Evolutionary conservation across 805 yeast species (phyloP), one percentile per base, ranked within the genome.

Genomic region (Saturnispora sanitii): DNA sequence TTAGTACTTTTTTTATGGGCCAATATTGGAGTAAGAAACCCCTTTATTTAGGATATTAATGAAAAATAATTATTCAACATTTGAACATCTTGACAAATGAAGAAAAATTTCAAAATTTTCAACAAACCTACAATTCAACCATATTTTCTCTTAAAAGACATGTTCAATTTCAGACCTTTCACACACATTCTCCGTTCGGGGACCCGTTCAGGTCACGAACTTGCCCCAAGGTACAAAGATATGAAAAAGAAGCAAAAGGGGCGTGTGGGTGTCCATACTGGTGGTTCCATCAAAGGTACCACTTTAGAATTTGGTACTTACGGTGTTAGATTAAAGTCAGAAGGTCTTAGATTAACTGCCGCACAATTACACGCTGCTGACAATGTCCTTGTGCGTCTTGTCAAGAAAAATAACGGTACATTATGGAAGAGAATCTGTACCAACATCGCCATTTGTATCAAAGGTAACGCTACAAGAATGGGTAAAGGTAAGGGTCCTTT

Each of bases 381-480:
- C 58, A 79, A 75, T 54, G 83, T 87, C 31, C 70, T 88, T 45
- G 77, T 78, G 77, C 76, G 95, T 64, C 77, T 79, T 45, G 78
- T 87, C 55, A 77, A 95, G 61, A 85, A 88, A 15, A 66, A 79
- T 33, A 76, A 77, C 16, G 94, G 94, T 31, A 65, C 73, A 50
- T 67, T 87, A 40, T 79, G 82, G 72, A 79, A 90, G 51, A 75
- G 97, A 57, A 68, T 88, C 42, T 76, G 79, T 38, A 82, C 95
- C 18, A 81, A 83, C 58, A 73, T 86, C 40, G 92, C 97, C 0
- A 94, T 92, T 11, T 87, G 96, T 64, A 77, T 84, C 46, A 92
- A 92, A 67, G 98, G 98, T 67, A 92, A 92, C 61, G 96, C 92
- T 61, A 86, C 96, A 9, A 92, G 98, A 79, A 92, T 92, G 98